These are phyloP conservation scores for Penicillium canariense DNA, from an alignment of 495 filamentous ascomycete species.

Conservation along the genomic window DNA sequence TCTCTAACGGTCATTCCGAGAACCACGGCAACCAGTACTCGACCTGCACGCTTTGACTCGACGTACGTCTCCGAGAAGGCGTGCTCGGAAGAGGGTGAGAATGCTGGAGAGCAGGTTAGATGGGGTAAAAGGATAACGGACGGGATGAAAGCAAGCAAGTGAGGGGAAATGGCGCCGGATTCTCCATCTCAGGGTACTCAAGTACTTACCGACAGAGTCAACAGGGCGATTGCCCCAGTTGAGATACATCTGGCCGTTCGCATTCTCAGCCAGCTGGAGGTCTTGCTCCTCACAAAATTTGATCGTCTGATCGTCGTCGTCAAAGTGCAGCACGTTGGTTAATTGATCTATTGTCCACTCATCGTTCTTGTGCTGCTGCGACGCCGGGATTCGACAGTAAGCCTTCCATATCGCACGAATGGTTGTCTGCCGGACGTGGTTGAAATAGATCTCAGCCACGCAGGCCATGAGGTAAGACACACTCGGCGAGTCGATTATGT, in stretches of 20 bases:
- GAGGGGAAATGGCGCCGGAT: background rate
- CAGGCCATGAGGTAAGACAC: conserved; percentile 92
- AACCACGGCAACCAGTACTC: conserved; percentile 48
- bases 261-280: conserved; percentile 56
- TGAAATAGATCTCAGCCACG: conserved; percentile 89
- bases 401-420: conserved; percentile 65
- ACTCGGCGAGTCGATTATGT: conserved; percentile 61
- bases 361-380: conserved; percentile 65
- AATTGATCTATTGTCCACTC: conserved; percentile 72
- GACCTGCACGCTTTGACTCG: conserved; percentile 49
- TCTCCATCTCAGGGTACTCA: no score
- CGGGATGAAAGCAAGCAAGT: conserved; percentile 3
- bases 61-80: conserved; percentile 50
- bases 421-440: conserved; percentile 70
- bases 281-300: conserved; percentile 69
- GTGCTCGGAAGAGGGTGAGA: conserved; percentile 47
- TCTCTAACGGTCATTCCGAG: conserved; percentile 51
- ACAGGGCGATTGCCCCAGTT: conserved; percentile 46
- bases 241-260: conserved; percentile 51
- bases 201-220: conserved; percentile 44
- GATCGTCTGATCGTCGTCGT: conserved; percentile 66
- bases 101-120: conserved; percentile 23
- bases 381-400: conserved; percentile 53
- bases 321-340: conserved; percentile 67
- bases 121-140: background rate